Base-by-base conservation (phyloP, 768 basidiomycete species). In the Leucogyrophana mollusca region DNA sequence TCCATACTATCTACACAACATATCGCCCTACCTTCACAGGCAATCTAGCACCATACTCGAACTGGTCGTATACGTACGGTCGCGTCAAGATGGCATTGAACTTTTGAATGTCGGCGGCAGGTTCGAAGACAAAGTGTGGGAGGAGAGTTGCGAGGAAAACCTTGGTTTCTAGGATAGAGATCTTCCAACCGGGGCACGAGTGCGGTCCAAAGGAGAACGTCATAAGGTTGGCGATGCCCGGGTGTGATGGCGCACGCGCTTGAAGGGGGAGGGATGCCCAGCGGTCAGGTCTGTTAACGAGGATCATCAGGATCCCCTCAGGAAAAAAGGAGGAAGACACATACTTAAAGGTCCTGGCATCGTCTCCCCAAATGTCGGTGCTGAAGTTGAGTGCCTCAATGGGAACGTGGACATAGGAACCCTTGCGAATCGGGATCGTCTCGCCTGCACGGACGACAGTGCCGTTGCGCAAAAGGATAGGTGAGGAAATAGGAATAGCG, bases 391-490 rank as follows among this genome's bases (percentile, higher is more conserved):
- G 57, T 2, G 77, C 80, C 56, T 82, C 80, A 33, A 80, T 71
- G 2, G 80, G 79, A 32, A 82, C 72, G 47, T 82, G 79, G 10
- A 83, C 65, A 48, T 73, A 78, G 50, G 72, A 75, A 7, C 79
- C 80, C 50, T 79, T 79, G 40, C 71, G 68, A 46, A 83, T 77
- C 30, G 56, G 65, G 34, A 78, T 67, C 42, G 61, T 59, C 18
- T 57, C 70, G 25, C 67, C 67, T 18, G 62, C 60, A n/a, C 62
- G 57, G 16, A 74, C 44, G 18, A 67, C 46, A 0, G 65, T 66
- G 32, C 76, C 74, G 48, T 74, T 67, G 11, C 61, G 60, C 34
- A 74, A 60, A n/a, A 63, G 57, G 21, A 79, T 60, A 72, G 73
- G 39, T 3, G 71, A 60, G 0, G 74, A 74, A 36, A 79, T 56